Base-by-base conservation (phyloP, 345 rosid genomes). In the Rhizophora apiculata region DNA sequence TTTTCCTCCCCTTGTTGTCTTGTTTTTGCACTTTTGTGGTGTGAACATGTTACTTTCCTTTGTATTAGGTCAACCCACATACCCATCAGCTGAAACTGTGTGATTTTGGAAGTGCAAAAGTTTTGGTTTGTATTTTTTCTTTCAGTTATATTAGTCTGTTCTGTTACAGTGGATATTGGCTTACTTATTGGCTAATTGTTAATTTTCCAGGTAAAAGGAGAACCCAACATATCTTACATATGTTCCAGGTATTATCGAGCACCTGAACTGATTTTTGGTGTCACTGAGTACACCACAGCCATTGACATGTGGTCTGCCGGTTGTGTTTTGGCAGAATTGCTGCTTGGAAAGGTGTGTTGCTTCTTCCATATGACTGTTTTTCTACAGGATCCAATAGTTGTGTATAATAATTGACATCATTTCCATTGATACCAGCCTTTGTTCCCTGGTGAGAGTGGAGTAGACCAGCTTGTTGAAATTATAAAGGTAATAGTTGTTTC, bases 281-380 rank as follows among this genome's bases (percentile, higher is more conserved):
- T 98, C 6, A 95, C 97, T 0, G 98, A 92, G 82, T 95, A 95
- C 79, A 90, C 97, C 63, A 79, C 98, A 29, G 96, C 99, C 51
- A 92, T 95, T 74, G 99, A 95, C 73, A 87, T 95, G 78, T 95
- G 97, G 99, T 95, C 99, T 61, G 96, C 90, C 48, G 99, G 99
- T 21, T 95, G 99, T 71, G 97, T 92, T 68, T 83, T 95, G 32
- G 99, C 97, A n/a, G 99, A 95, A 79, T 82, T 95, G 68, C 84
- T 95, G 16, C 91, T 90, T 62, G 99, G 99, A 43, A 98, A 92
- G 91, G 99, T 95, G 43, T 63, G 72, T 60, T 22, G 39, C 70
- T 62, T 36, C 7, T 18, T 63, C 46, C 51, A 54, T 29, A 22
- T 21, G 48, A 22, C 34, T 62, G 32, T 22, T 53, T 55, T 61